Conservation (phyloP, 352 stramenopile species). For the Pythium chondricola region DNA sequence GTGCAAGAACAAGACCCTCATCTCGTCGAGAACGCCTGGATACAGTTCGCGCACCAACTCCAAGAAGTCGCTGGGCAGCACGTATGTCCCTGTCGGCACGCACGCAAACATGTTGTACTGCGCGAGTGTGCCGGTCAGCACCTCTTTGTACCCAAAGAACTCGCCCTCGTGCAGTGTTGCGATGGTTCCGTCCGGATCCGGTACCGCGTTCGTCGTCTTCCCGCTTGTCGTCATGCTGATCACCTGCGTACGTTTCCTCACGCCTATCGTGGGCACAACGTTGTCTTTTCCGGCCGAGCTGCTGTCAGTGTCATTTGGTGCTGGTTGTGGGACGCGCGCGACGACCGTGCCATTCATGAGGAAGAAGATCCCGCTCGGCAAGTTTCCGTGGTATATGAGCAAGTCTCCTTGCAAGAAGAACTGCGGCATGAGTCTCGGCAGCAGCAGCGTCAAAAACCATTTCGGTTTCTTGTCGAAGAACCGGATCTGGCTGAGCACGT, state of each 20-base stretch:
- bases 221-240: constrained; percentile 14
- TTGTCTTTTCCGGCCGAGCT: not conserved
- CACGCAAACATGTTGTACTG: constrained; percentile 70
- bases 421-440: constrained; percentile 59
- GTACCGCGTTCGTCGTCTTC: constrained; percentile 18
- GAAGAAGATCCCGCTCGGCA: constrained; percentile 72
- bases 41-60: constrained; percentile 47
- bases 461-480: constrained; percentile 86
- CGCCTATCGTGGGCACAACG: no score
- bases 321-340: constrained; percentile 24
- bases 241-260: no score
- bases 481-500: constrained; percentile 50
- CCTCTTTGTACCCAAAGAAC: constrained; percentile 78
- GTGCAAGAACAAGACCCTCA: constrained; percentile 61
- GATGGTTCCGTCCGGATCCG: constrained; percentile 34
- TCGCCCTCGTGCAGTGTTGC: constrained; percentile 66
- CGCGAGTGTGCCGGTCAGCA: constrained; percentile 42
- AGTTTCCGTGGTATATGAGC: constrained; percentile 64
- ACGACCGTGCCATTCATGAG: constrained; percentile 59
- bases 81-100: constrained; percentile 50
- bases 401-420: constrained; percentile 65
- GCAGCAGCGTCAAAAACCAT: constrained; percentile 69
- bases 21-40: constrained; percentile 56
- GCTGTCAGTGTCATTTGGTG: not conserved
- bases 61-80: constrained; percentile 52